Conservation (phyloP, 768 basidiomycete genomes). For the Termitomyces sp. region DNA sequence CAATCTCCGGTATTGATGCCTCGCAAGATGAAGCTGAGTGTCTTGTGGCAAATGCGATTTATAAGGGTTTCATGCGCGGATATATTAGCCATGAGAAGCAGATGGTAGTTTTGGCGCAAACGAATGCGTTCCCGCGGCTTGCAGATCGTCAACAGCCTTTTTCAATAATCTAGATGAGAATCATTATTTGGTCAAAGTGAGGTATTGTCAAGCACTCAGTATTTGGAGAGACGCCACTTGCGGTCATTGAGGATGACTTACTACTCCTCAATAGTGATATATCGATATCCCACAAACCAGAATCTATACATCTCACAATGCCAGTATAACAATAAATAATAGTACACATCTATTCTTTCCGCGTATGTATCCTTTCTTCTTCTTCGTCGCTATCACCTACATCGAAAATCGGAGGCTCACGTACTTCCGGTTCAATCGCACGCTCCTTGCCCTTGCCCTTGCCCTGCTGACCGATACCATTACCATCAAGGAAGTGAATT, state of each 20-base stretch:
- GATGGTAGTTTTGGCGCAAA: conserved; percentile 83
- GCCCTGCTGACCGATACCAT: conserved; percentile 14
- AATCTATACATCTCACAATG: background rate
- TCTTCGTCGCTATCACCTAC: conserved; percentile 53
- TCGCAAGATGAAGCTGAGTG: conserved; percentile 86
- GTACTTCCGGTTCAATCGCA: conserved; percentile 23
- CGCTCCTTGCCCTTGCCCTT: conserved; percentile 55
- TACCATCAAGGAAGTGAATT: conserved; percentile 10
- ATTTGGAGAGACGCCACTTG: background rate
- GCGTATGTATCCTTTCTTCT: conserved; percentile 25
- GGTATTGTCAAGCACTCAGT: background rate
- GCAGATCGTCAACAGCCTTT: conserved; percentile 58
- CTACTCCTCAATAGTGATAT: background rate
- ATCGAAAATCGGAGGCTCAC: conserved; percentile 44
- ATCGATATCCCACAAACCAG: background rate
- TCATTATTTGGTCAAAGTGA: background rate
- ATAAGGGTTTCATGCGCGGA: conserved; percentile 86
- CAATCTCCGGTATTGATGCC: conserved; percentile 64
- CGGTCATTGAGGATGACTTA: background rate
- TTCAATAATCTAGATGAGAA: conserved; percentile 22
- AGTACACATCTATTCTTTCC: conserved; percentile 3
- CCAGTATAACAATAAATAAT: background rate
- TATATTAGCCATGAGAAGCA: conserved; percentile 96
- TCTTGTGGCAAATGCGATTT: conserved; percentile 92
- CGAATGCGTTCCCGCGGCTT: conserved; percentile 75